Evolutionary conservation across 768 basidiomycete genomes (phyloP), one percentile per base, ranked within the genome.

Genomic region (Pleurotus salmoneostramineus): DNA sequence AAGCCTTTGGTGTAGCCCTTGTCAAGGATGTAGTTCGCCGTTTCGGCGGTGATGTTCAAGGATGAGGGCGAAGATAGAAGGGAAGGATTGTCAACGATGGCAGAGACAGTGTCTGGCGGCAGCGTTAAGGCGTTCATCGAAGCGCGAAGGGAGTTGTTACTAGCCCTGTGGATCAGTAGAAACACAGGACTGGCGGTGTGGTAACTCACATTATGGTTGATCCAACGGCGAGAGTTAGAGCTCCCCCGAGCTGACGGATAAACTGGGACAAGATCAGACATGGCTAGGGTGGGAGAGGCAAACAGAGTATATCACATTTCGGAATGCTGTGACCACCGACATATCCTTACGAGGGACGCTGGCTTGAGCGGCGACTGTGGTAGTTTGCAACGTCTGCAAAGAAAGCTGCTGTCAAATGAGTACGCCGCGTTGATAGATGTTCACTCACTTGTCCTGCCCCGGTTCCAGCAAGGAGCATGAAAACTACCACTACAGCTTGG

Each of bases 341-440:
- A 91, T 89, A 60, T 92, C 89, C 42, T 75, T 76, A 40, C 89
- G 72, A 0, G 81, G 69, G 0, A 91, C 89, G 27, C 86, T 84
- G 0, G 88, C 88, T 65, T 92, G 90, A 5, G 82, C 85, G 0
- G 86, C 86, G 5, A 89, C 82, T 0, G 87, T 89, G 0, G 85
- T 87, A 0, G 85, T 87, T 66, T 83, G 81, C 11, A 82, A 63
- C 0, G 82, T 84, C 81, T 84, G 50, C n/a, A 6, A 33, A 42
- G 40, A 17, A 44, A 21, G 8, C 35, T 14, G n/a, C 15, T 12
- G 35, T 14, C 21, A 69, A 31, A 56, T 55, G 61, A 69, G 37
- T 40, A 40, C 66, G 7, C 2, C 3, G 1, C 21, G 21, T 27
- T 27, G 21, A 27, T 3, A 27, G 63, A 61, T 70, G 44, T 2